Base-by-base conservation (phyloP, 2,329 filamentous ascomycete genomes). In the Penicillium sumatraense region DNA sequence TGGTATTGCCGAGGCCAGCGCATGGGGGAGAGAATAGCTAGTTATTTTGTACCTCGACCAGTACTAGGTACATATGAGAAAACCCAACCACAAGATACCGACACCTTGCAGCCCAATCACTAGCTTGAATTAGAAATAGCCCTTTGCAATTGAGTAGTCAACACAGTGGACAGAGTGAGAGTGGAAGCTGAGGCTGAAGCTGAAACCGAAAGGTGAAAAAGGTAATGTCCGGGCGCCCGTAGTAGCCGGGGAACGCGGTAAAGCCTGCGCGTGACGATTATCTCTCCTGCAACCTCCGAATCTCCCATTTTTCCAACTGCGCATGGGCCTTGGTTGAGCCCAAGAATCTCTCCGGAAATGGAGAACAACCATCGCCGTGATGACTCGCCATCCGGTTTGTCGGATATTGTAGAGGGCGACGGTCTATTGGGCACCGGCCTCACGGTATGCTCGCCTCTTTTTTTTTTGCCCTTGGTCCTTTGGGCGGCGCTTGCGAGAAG, bases 391-490 rank as follows among this genome's bases (percentile, higher is more conserved):
- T 73, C 76, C 54, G 72, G 75, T 60, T 68, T 71, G 55, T 77
- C 73, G 57, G 68, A 70, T 63, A 72, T 72, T 58, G 72, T 72
- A 51, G 76, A 78, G 55, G 74, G 74, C 49, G 76, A 79, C 49
- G 73, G 72, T 56, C 70, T 80, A 55, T 68, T 81, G 64, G 78
- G 78, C 49, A 78, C 77, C 55, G 78, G 78, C 52, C 67, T 81
- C 51, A 79, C 78, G 63, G 79, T 81, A 76, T 45, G 60, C 51
- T 5, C 2, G 18, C 23, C 54, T 46, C 57, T 36, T 45, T 45
- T 2, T 13, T 24, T 42, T 42, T 42, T 42, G 20, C 20, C 5
- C 5, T 11, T 42, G 10, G 3, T 13, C 24, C 16, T 42, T 40
- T 40, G 9, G 8, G 36, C 4, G n/a, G 27, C 23, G n/a, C 36